Evolutionary conservation across 176 grass and related monocot genomes (phyloP).

Genomic region (Poa annua): DNA sequence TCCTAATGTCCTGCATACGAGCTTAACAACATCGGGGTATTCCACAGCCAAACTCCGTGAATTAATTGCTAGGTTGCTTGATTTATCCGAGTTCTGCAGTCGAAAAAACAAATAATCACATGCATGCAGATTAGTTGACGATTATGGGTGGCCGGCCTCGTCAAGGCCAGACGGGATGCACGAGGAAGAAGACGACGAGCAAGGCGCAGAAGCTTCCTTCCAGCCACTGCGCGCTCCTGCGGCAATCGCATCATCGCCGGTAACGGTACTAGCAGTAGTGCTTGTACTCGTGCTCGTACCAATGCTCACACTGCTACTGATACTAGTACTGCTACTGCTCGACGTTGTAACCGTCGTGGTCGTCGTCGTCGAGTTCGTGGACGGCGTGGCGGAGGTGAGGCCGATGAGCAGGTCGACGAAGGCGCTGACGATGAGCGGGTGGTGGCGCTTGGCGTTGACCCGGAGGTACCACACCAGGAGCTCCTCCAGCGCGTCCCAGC

Average conservation of each 20-base stretch:
- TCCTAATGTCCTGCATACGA: neutral
- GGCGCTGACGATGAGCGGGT: slow-evolving; percentile 67
- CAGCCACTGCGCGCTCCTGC: neutral
- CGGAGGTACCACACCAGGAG: slow-evolving; percentile 81
- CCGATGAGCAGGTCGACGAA: slow-evolving; percentile 74
- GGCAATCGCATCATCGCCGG: neutral
- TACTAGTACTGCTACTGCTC: neutral
- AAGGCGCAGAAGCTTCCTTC: neutral
- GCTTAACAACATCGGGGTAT: neutral
- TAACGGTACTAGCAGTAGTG: slow-evolving; percentile 19
- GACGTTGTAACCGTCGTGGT: neutral
- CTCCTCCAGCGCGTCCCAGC: slow-evolving; percentile 69
- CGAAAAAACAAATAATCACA: neutral
- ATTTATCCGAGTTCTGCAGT: neutral
- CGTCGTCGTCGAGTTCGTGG: neutral
- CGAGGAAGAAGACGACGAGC: slow-evolving; percentile 36
- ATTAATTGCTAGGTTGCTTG: neutral
- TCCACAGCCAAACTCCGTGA: neutral
- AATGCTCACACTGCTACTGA: neutral
- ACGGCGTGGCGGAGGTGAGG: slow-evolving; percentile 26
- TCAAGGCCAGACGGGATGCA: neutral
- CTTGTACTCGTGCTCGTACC: neutral
- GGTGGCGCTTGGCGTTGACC: slow-evolving; percentile 66
- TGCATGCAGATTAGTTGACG: neutral
- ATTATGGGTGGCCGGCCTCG: neutral